Percentiles rank a stretch among this genome's conserved stretches.
These are phyloP conservation scores for Phytophthora pinifolia DNA, from an alignment of 352 stramenopile genomes.

Conservation along the genomic window DNA sequence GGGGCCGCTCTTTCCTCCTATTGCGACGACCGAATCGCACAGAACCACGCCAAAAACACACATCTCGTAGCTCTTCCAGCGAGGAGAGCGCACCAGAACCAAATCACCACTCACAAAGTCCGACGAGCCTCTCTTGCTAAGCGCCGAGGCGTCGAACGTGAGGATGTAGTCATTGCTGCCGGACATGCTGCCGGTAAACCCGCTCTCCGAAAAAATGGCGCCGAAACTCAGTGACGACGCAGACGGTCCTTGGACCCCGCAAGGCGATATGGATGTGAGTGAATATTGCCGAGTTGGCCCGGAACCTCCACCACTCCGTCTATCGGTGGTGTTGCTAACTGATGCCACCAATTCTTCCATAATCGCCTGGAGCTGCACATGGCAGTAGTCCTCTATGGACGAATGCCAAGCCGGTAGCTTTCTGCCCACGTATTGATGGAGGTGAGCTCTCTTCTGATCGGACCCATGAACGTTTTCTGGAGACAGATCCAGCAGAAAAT, in stretches of 20 bases:
- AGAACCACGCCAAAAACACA: slow-evolving; percentile 66
- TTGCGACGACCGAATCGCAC: slow-evolving; percentile 65
- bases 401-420: slow-evolving; percentile 50
- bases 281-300: slow-evolving; percentile 22
- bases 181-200: slow-evolving; percentile 47
- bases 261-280: slow-evolving; percentile 68
- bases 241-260: slow-evolving; percentile 24
- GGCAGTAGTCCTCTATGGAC: slow-evolving; percentile 56
- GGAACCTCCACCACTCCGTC: slow-evolving; percentile 37
- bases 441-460: slow-evolving; percentile 22
- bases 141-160: slow-evolving; percentile 43
- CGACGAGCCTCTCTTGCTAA: slow-evolving; percentile 19
- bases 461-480: slow-evolving; percentile 43
- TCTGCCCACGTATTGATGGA: slow-evolving; percentile 32
- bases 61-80: slow-evolving; percentile 61
- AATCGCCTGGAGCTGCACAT: slow-evolving; percentile 61
- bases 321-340: slow-evolving; percentile 42
- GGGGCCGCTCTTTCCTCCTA: slow-evolving; percentile 24
- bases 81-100: slow-evolving; percentile 54
- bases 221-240: slow-evolving; percentile 41
- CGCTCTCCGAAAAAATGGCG: slow-evolving; percentile 74
- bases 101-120: slow-evolving; percentile 70
- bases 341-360: slow-evolving; percentile 67
- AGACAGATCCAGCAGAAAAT: slow-evolving; percentile 67
- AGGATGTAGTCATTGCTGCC: slow-evolving; percentile 62